Conservation (phyloP, 2,329 filamentous ascomycete species). For the Arthroderma sp. region DNA sequence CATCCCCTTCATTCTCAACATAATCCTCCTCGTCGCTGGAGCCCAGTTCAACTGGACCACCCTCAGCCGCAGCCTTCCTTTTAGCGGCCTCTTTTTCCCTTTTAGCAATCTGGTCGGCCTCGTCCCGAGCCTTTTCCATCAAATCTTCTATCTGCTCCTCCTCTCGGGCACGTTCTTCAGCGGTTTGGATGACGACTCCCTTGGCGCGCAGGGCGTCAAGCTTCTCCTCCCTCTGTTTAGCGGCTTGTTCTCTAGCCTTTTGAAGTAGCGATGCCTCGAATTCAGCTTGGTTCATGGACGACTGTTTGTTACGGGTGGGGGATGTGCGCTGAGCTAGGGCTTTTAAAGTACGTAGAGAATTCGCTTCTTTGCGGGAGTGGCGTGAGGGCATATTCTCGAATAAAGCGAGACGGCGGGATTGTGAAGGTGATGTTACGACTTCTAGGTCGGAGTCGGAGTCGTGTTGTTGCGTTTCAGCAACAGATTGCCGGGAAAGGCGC, state of each 20-base stretch:
- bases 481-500: constrained; percentile 25
- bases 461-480: constrained; percentile 22
- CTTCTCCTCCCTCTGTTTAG: constrained; percentile 60
- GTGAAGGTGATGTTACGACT: constrained; percentile 39
- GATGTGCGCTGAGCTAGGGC: constrained; percentile 59
- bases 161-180: constrained; percentile 73
- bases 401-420: constrained; percentile 38
- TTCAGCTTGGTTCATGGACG: constrained; percentile 54
- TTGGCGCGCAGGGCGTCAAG: constrained; percentile 64
- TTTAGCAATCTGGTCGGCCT: constrained; percentile 66
- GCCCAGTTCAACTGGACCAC: constrained; percentile 37
- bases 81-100: constrained; percentile 63
- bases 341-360: constrained; percentile 54
- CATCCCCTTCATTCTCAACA: constrained; percentile 26
- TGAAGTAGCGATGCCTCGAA: constrained; percentile 55
- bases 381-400: constrained; percentile 57
- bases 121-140: constrained; percentile 66
- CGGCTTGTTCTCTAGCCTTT: constrained; percentile 67
- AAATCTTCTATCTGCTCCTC: constrained; percentile 77
- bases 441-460: constrained; percentile 47
- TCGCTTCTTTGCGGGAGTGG: constrained; percentile 33
- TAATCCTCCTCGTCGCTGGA: constrained; percentile 41
- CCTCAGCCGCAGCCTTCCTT: constrained; percentile 40
- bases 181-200: constrained; percentile 68
- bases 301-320: constrained; percentile 33